Evolutionary conservation across 2,329 filamentous ascomycete genomes (phyloP), one percentile per base, ranked within the genome.

Genomic region (Xylaria sp.): DNA sequence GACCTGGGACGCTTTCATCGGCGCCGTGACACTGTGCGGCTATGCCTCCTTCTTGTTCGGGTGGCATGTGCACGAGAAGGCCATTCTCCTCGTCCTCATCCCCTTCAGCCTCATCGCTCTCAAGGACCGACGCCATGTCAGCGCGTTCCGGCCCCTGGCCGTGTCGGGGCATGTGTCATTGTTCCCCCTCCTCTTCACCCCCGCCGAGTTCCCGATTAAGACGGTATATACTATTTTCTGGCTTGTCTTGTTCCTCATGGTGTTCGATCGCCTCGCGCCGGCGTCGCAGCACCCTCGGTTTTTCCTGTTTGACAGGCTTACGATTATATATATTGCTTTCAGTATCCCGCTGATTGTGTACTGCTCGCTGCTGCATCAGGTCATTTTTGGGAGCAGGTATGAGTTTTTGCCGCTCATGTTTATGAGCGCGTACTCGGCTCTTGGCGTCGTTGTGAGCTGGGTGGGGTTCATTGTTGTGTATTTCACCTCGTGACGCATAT

Each of bases 41-140:
- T 99, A 97, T 74, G 91, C 94, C 0, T 97, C 94, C 0, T 99
- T 99, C 79, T 84, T 99, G 9, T 98, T 98, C 71, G 94, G 95
- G 60, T 99, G 94, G 93, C 95, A 99, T 74, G 95, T 99, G 8
- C 95, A 99, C 72, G 95, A 99, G 75, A 99, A 99, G 78, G 95
- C 95, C 1, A 91, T 99, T 60, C 84, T 99, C 21, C 86, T 98
- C 19, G 90, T 98, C 73, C 93, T 99, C 68, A 91, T 98, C 51
- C 95, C 95, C 0, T 98, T 98, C 81, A 96, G 92, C 70, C 84
- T 99, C 64, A 89, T 98, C 63, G 94, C 94, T 0, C 86, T 98
- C 54, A 91, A 90, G 75, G 94, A 98, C 75, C 87, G 95, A 54
- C 89, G 95, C 25, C 94, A 97, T 74, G 88, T 98, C 33, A 90